Conservation (phyloP, 352 stramenopile genomes). For the Globisporangium sylvaticum region DNA sequence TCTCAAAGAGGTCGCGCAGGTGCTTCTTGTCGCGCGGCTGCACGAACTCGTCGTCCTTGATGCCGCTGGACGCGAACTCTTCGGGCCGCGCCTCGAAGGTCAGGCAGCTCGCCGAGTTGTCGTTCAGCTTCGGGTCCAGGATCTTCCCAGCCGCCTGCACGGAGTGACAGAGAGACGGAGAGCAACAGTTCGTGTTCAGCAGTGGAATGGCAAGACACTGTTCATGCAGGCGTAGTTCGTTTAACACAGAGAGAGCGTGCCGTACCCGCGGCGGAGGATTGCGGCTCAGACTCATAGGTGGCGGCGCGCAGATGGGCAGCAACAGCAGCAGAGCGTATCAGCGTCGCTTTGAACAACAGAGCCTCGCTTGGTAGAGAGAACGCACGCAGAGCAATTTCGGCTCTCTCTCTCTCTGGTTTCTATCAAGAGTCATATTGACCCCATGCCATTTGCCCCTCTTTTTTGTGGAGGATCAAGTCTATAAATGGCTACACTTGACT, state of each 20-base stretch:
- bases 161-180: not conserved
- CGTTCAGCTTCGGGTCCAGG: constrained; percentile 27
- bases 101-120: constrained; percentile 53
- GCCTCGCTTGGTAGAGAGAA: not conserved
- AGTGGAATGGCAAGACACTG: not conserved
- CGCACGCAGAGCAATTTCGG: not conserved
- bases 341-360: not conserved
- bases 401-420: not conserved
- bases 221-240: not conserved
- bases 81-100: constrained; percentile 55
- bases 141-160: constrained; percentile 41
- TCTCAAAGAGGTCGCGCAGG: constrained; percentile 59
- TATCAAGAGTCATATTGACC: not conserved
- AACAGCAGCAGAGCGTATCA: not conserved
- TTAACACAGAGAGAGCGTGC: not conserved
- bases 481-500: not conserved
- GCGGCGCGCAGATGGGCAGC: not conserved
- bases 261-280: constrained; percentile 28
- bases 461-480: not conserved
- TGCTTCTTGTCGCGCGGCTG: constrained; percentile 54
- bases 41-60: constrained; percentile 83
- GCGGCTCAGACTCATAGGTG: constrained; percentile 14
- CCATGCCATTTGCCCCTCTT: not conserved
- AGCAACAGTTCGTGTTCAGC: not conserved
- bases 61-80: constrained; percentile 71